phyloP scores from a whole-genome alignment of 768 basidiomycete genomes.

The Termitomyces heimii region DNA sequence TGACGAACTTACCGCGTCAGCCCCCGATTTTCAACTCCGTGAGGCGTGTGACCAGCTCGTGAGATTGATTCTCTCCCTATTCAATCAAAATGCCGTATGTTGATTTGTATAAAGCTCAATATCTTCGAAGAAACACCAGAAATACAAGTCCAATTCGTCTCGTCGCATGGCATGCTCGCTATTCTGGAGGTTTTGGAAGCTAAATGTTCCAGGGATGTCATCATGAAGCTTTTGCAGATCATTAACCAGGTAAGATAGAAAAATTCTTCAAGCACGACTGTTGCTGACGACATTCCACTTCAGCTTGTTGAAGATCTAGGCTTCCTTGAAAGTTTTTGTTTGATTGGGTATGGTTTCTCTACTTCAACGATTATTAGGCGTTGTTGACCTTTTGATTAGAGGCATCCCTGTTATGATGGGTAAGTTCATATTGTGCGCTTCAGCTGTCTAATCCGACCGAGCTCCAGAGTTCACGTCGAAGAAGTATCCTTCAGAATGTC shows the following conservation, averaged over 20 bases:
- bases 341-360: slow-evolving; percentile 61
- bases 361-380: background rate
- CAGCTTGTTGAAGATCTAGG: slow-evolving; percentile 75
- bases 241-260: slow-evolving; percentile 68
- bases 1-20: slow-evolving; percentile 77
- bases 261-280: background rate
- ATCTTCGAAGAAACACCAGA: slow-evolving; percentile 79
- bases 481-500: slow-evolving; percentile 88
- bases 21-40: slow-evolving; percentile 76
- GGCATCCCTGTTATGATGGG: slow-evolving; percentile 97
- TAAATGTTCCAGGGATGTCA: slow-evolving; percentile 78
- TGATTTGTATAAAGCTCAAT: slow-evolving; percentile 43
- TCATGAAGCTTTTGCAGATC: slow-evolving; percentile 80
- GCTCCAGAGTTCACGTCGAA: slow-evolving; percentile 83
- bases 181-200: slow-evolving; percentile 91
- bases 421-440: slow-evolving; percentile 22
- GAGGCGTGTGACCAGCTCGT: slow-evolving; percentile 89
- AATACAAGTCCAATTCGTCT: slow-evolving; percentile 83
- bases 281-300: background rate
- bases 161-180: slow-evolving; percentile 91
- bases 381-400: slow-evolving; percentile 27
- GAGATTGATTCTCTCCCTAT: slow-evolving; percentile 16
- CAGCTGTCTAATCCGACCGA: background rate
- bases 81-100: background rate
- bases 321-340: slow-evolving; percentile 90